These are phyloP conservation scores for Pythium apleroticum DNA, from an alignment of 352 stramenopile genomes.

Conservation along the genomic window DNA sequence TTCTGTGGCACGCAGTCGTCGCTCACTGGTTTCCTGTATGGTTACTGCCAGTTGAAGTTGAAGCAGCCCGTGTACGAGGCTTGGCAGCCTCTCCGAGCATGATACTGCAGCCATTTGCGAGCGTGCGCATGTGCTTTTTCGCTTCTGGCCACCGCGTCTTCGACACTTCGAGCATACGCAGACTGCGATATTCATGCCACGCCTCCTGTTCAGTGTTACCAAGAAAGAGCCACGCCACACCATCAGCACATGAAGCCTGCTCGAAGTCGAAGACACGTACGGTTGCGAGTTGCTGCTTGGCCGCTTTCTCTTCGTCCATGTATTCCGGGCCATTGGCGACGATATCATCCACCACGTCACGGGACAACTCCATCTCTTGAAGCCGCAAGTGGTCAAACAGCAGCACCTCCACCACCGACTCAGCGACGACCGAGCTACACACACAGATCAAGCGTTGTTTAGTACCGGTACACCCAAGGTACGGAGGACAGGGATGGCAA, in stretches of 20 bases:
- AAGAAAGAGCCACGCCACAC: no score
- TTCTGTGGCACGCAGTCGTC: not conserved
- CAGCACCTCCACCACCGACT: conserved; percentile 72
- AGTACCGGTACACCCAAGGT: no score
- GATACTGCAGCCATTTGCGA: conserved; percentile 80
- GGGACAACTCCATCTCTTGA: conserved; percentile 71
- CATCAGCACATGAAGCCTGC: no score
- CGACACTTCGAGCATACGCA: conserved; percentile 63
- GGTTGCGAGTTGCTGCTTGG: conserved; percentile 43
- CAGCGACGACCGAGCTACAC: conserved; percentile 50
- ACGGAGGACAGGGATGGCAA: not conserved
- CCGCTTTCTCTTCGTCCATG: conserved; percentile 52
- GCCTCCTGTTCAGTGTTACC: conserved; percentile 34
- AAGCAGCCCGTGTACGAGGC: not conserved
- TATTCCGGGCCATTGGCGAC: conserved; percentile 54
- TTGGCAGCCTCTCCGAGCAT: conserved; percentile 38
- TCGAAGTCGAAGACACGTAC: conserved; percentile 12
- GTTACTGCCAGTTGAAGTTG: conserved; percentile 2
- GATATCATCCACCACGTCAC: conserved; percentile 60
- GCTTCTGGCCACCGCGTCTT: conserved; percentile 68
- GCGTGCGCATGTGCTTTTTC: conserved; percentile 62
- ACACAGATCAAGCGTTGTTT: no score
- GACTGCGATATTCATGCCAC: conserved; percentile 70
- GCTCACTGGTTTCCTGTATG: conserved; percentile 1
- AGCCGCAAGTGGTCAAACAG: conserved; percentile 69